Conservation (phyloP, 2,329 filamentous ascomycete species). For the Diaporthe capsici region DNA sequence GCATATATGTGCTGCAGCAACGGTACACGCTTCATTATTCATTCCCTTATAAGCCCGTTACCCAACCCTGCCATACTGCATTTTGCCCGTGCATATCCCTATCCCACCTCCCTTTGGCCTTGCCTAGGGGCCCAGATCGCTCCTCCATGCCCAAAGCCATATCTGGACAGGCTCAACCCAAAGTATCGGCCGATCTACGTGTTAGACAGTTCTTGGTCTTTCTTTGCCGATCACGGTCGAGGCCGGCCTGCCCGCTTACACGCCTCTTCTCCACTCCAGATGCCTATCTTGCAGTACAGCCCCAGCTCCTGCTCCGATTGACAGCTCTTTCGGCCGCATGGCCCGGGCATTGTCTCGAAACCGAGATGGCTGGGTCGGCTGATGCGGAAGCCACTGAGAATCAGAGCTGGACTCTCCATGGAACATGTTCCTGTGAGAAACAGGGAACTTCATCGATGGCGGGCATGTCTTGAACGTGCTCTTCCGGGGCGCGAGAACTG, state of each 20-base stretch:
- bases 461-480: not conserved
- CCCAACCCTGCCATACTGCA: not conserved
- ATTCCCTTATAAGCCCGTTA: not conserved
- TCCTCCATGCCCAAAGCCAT: not conserved
- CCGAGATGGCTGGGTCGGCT: not conserved
- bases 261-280: not conserved
- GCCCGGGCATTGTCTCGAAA: not conserved
- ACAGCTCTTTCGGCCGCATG: not conserved
- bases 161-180: not conserved
- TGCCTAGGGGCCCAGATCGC: not conserved
- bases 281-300: not conserved
- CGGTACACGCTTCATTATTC: not conserved
- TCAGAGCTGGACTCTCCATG: not conserved
- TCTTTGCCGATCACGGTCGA: conserved; percentile 3
- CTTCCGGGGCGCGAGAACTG: not conserved
- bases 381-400: not conserved
- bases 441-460: not conserved
- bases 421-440: not conserved
- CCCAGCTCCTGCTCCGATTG: not conserved
- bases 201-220: not conserved
- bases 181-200: not conserved
- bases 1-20: not conserved
- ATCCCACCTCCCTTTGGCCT: not conserved
- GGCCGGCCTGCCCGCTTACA: conserved; percentile 6
- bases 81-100: not conserved